Evolutionary conservation across 257 asterid genomes (phyloP).

Genomic region (Ballota nigra): DNA sequence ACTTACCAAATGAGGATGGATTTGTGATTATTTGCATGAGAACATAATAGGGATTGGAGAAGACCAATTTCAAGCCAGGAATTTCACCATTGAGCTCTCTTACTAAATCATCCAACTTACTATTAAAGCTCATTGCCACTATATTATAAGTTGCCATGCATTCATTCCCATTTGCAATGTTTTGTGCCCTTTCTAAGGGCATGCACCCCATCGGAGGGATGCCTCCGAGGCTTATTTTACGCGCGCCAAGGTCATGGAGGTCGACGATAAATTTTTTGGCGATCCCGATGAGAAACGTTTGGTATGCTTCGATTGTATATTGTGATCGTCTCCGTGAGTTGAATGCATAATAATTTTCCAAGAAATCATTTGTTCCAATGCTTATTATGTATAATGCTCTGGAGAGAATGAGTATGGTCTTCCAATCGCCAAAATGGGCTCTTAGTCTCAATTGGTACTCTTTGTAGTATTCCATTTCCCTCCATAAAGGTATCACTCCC

Average conservation of each 20-base stretch:
- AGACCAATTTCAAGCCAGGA: slow-evolving; percentile 55
- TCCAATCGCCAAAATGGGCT: slow-evolving; percentile 50
- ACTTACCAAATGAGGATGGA: slow-evolving; percentile 59
- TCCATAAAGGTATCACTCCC: slow-evolving; percentile 86
- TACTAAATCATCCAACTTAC: slow-evolving; percentile 45
- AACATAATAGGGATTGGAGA: slow-evolving; percentile 63
- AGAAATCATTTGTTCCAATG: slow-evolving; percentile 80
- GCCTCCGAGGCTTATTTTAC: slow-evolving; percentile 72
- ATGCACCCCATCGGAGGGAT: slow-evolving; percentile 91
- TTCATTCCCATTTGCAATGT: slow-evolving; percentile 30
- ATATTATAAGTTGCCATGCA: slow-evolving; percentile 61
- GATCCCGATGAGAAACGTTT: slow-evolving; percentile 44
- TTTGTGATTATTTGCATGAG: slow-evolving; percentile 41
- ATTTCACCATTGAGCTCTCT: slow-evolving; percentile 41
- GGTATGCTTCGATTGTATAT: slow-evolving; percentile 55
- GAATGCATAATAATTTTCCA: slow-evolving; percentile 64
- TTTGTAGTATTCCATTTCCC: slow-evolving; percentile 68
- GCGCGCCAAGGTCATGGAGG: slow-evolving; percentile 68
- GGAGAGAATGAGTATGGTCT: slow-evolving; percentile 40
- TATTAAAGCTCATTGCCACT: slow-evolving; percentile 68
- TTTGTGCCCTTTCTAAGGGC: slow-evolving; percentile 73
- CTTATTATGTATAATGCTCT: slow-evolving; percentile 68
- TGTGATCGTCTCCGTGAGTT: slow-evolving; percentile 41
- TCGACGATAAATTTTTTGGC: slow-evolving; percentile 47
- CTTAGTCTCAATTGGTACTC: slow-evolving; percentile 60